Evolutionary conservation across 1,284 basidiomycete species (phyloP), one percentile per base, ranked within the genome.

Genomic region (Dichomitus squalens): DNA sequence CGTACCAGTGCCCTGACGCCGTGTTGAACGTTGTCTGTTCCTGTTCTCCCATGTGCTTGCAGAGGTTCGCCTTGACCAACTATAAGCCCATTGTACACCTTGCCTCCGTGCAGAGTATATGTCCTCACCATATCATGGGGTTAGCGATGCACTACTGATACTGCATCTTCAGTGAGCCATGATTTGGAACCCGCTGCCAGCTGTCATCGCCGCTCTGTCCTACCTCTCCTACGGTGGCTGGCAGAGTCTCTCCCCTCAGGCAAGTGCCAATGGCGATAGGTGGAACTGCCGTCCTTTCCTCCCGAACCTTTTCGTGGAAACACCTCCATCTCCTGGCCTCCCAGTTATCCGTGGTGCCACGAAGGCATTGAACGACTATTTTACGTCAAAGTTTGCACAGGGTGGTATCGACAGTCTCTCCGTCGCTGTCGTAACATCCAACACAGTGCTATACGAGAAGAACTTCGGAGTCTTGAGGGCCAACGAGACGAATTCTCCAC

Each of bases 391-490:
- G 0, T 61, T 60, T 40, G 7, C 53, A 1, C 12, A 49, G 21
- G 61, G 56, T 16, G 55, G 57, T 39, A 65, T 65, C 27, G 64
- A 64, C 39, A 61, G 61, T 35, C 46, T 64, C 14, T 61, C 60
- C 4, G 46, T 63, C 31, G 59, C 64, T 7, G 55, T 65, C 0
- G 48, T 60, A 23, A 64, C 59, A 2, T 55, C 57, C 16, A 25
- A 25, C 1, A 58, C 53, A 9, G 12, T 56, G 1, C 23, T 65
- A 1, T 64, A 55, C 39, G 59, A 61, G 52, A 29, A 35, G 25
- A 59, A 61, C 27, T 60, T 59, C 5, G 61, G 64, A 1, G 57
- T 61, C 25, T 51, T 53, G n/a, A 53, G 58, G 20, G 64, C 55
- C 0, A 64, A 63, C 47, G 61, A 64, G 51, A 52, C 56, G 3